These are phyloP conservation scores for Torrubiella hemipterigena DNA, from an alignment of 2,329 filamentous ascomycete genomes.

Conservation along the genomic window DNA sequence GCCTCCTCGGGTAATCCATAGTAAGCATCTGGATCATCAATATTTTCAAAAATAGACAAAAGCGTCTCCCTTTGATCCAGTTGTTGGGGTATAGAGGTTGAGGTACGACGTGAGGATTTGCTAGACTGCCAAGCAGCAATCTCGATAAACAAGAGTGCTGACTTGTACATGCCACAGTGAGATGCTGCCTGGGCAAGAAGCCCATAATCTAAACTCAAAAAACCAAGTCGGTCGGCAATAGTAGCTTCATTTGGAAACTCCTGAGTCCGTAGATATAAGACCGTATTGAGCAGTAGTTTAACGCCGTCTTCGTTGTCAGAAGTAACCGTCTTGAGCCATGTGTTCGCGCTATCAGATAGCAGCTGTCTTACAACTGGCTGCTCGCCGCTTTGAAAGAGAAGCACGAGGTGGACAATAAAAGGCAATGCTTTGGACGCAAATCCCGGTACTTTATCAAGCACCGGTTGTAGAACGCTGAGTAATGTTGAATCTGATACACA, in stretches of 20 bases:
- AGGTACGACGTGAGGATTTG: slow-evolving; percentile 55
- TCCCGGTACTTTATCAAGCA: slow-evolving; percentile 52
- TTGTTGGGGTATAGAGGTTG: slow-evolving; percentile 37
- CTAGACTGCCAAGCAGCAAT: slow-evolving; percentile 46
- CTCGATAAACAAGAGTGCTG: slow-evolving; percentile 74
- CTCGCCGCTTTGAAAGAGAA: slow-evolving; percentile 55
- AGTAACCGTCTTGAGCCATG: slow-evolving; percentile 45
- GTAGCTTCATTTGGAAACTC: slow-evolving; percentile 62
- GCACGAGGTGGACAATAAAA: slow-evolving; percentile 71
- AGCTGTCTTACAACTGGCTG: slow-evolving; percentile 45
- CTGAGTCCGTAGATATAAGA: slow-evolving; percentile 84
- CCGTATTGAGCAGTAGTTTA: slow-evolving; percentile 61
- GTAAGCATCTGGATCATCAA: slow-evolving; percentile 93
- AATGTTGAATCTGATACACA: slow-evolving; percentile 52
- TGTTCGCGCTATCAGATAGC: slow-evolving; percentile 53
- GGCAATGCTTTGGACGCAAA: slow-evolving; percentile 69
- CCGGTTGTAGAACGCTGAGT: slow-evolving; percentile 53
- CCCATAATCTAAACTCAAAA: slow-evolving; percentile 75
- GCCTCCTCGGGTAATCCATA: slow-evolving; percentile 78
- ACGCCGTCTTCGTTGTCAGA: slow-evolving; percentile 42
- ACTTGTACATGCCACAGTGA: slow-evolving; percentile 74
- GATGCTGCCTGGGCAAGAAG: slow-evolving; percentile 60
- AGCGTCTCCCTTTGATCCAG: slow-evolving; percentile 55
- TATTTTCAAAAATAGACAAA: slow-evolving; percentile 74
- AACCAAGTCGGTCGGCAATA: slow-evolving; percentile 64